Conservation (phyloP, 768 basidiomycete species). For the Sarcodon sp. region DNA sequence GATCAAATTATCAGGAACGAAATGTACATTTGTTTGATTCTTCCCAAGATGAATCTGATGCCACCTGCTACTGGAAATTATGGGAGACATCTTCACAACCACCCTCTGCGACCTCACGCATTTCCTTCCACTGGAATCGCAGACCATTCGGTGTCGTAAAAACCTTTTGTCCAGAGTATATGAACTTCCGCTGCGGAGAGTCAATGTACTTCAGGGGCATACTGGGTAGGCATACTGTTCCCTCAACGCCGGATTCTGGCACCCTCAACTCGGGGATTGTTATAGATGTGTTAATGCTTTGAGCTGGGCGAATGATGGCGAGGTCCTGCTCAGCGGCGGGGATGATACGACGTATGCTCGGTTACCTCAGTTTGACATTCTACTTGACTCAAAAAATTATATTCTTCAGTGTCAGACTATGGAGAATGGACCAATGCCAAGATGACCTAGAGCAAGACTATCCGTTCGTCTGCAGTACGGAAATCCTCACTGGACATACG, state of each 20-base stretch:
- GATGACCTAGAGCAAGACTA: conserved; percentile 32
- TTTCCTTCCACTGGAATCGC: conserved; percentile 1
- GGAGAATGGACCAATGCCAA: conserved; percentile 42
- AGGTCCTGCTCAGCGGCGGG: conserved; percentile 54
- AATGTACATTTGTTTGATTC: too few species aligned
- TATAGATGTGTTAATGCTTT: conserved; percentile 66
- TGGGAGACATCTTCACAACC: not conserved
- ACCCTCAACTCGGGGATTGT: not conserved
- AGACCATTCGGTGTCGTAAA: not conserved
- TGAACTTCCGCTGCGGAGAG: conserved; percentile 36
- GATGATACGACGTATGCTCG: conserved; percentile 50
- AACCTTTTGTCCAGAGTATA: conserved; percentile 8
- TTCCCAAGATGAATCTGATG: too few species aligned
- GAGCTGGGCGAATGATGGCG: conserved; percentile 58
- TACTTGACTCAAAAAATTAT: not conserved
- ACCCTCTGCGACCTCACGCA: not conserved
- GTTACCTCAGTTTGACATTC: not conserved
- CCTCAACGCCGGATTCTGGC: not conserved
- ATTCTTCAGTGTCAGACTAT: conserved; percentile 52
- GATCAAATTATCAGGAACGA: too few species aligned
- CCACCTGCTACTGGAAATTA: not conserved
- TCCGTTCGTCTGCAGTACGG: conserved; percentile 50
- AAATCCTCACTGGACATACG: conserved; percentile 70
- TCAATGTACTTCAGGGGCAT: conserved; percentile 74
- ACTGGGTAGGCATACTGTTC: conserved; percentile 36